Base-by-base conservation (phyloP, 2,329 filamentous ascomycete species). In the Rutstroemia sp. region DNA sequence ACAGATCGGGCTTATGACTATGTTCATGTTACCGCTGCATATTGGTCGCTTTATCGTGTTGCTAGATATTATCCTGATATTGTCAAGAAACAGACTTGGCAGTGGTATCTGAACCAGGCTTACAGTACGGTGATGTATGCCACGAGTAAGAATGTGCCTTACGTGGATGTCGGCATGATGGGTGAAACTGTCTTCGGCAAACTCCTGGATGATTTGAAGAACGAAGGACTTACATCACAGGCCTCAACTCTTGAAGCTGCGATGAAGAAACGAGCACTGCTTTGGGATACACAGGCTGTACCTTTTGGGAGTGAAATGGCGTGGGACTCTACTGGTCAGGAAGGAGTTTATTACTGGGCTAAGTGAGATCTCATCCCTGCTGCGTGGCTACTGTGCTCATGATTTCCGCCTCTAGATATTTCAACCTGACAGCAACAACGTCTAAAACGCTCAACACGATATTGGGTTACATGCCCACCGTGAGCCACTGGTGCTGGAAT, bases 401-500 rank as follows among this genome's bases (percentile, higher is more conserved):
- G 0, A 2, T 5, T 16, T 2, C 38, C 3, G 4, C 10, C 19
- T 30, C 2, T 16, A 59, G 57, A 49, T 76, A 81, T 62, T 83
- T 83, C 63, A 74, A 74, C 2, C 71, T 77, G 48, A 68, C 68
- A 0, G 63, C 63, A 0, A 78, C 78, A 0, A 73, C 71, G 0
- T 65, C 65, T 1, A 83, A 82, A 61, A 77, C 86, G 0, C 70
- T 83, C 47, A 72, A 77, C 55, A 78, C 75, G 21, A 78, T 84
- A 4, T 64, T 80, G 1, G 81, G 77, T 0, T 83, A 78, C 59
- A 81, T 76, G 71, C 80, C 81, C 0, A 79, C 78, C 0, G 76
- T 84, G 0, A 71, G 79, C 0, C 81, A 83, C 60, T 84, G 81
- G 81, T 81, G 78, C 2, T 84, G 77, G 77, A 82, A 84, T 51